Evolutionary conservation across 371 early-diverging fungal genomes (phyloP).

Genomic region (Mortierella sp.): DNA sequence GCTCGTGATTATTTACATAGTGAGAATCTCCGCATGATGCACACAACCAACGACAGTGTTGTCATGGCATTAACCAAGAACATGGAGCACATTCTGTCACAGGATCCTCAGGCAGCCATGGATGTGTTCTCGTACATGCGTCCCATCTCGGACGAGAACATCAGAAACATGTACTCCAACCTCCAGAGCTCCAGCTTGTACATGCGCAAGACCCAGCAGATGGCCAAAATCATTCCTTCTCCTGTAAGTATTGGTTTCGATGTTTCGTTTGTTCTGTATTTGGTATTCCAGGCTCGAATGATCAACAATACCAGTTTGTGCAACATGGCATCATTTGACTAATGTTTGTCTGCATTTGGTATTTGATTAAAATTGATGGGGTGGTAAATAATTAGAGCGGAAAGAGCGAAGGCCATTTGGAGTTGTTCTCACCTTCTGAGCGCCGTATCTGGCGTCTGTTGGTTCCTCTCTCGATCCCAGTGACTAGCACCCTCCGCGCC

Average conservation of each 20-base stretch:
- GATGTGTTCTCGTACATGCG: slow-evolving; percentile 61
- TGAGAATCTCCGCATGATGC: slow-evolving; percentile 47
- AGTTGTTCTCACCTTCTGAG: slow-evolving; percentile 69
- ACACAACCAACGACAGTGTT: slow-evolving; percentile 54
- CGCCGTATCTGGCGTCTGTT: slow-evolving; percentile 74
- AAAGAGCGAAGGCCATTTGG: slow-evolving; percentile 73
- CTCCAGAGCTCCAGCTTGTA: slow-evolving; percentile 65
- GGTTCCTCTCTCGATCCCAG: slow-evolving; percentile 72
- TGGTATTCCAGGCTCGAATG: background rate
- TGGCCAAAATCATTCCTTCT: slow-evolving; percentile 70
- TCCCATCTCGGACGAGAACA: slow-evolving; percentile 52
- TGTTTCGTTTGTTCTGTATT: no score
- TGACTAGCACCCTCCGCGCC: slow-evolving; percentile 46
- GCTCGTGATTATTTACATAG: background rate
- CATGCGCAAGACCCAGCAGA: slow-evolving; percentile 67
- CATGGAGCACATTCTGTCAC: slow-evolving; percentile 35
- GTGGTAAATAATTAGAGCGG: slow-evolving; percentile 63
- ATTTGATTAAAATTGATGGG: background rate
- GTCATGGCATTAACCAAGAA: slow-evolving; percentile 50
- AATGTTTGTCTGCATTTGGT: background rate
- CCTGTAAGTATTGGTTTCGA: slow-evolving; percentile 30
- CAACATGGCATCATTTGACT: background rate
- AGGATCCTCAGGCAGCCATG: slow-evolving; percentile 51
- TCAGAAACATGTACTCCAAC: slow-evolving; percentile 62
- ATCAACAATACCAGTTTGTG: background rate